These are phyloP conservation scores for Neurospora tetraspora DNA, from an alignment of 495 filamentous ascomycete species.

Conservation along the genomic window DNA sequence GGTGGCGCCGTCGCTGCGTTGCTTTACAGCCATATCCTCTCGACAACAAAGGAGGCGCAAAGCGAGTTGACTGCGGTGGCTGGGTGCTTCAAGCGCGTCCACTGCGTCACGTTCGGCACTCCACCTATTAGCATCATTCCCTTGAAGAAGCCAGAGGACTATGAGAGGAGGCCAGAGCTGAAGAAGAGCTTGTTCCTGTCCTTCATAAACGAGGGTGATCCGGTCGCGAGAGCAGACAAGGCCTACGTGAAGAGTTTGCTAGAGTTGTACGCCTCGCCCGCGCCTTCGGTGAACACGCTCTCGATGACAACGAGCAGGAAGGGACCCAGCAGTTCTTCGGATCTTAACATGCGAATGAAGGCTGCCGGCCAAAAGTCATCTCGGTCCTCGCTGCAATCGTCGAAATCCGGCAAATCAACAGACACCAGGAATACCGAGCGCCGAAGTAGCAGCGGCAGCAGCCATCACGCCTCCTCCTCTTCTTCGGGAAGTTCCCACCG, in stretches of 20 bases:
- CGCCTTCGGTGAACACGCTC: constrained; percentile 26
- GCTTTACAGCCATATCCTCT: constrained; percentile 70
- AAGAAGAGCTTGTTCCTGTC: constrained; percentile 60
- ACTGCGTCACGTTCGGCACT: constrained; percentile 75
- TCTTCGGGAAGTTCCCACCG: not conserved
- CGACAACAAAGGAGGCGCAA: constrained; percentile 36
- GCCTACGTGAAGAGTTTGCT: constrained; percentile 60
- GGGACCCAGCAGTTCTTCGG: constrained; percentile 1
- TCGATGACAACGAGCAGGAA: not conserved
- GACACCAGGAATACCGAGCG: not conserved
- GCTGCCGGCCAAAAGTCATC: constrained; percentile 12
- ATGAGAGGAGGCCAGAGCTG: constrained; percentile 20
- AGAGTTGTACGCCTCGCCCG: constrained; percentile 55
- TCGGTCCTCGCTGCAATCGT: constrained; percentile 17
- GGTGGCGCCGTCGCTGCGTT: constrained; percentile 72
- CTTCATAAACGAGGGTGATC: constrained; percentile 80
- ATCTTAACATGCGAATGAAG: constrained; percentile 7
- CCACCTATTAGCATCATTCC: constrained; percentile 66
- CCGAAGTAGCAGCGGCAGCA: constrained; percentile 3
- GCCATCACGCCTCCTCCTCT: not conserved
- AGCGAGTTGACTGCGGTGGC: constrained; percentile 60
- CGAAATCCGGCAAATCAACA: constrained; percentile 19
- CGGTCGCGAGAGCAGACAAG: constrained; percentile 65
- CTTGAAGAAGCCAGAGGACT: constrained; percentile 43
- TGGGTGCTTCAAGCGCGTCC: constrained; percentile 60